A percentile compares a stretch with the other conserved stretches of the same genome.
Conservation (phyloP, 495 filamentous ascomycete genomes). For the Haplographium delicatum region DNA sequence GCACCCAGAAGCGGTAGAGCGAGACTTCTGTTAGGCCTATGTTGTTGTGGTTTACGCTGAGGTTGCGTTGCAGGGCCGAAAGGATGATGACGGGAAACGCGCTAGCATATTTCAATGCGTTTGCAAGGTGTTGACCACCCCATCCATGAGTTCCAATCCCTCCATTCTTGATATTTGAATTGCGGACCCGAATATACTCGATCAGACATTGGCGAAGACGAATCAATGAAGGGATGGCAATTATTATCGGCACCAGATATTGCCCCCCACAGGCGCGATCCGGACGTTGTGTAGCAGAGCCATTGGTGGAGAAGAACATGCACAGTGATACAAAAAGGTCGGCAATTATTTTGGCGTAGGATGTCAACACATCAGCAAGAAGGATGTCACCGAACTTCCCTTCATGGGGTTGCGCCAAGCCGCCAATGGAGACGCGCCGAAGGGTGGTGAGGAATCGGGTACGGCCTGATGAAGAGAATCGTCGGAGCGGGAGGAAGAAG, state of each 20-base stretch:
- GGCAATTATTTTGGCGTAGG: slow-evolving; percentile 84
- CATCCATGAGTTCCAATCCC: slow-evolving; percentile 41
- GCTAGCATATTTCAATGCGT: slow-evolving; percentile 85
- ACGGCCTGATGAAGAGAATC: slow-evolving; percentile 66
- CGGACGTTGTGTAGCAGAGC: slow-evolving; percentile 71
- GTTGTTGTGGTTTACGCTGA: slow-evolving; percentile 35
- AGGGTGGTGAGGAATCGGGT: slow-evolving; percentile 66
- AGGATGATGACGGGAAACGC: slow-evolving; percentile 90
- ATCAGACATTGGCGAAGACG: slow-evolving; percentile 89
- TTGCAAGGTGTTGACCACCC: slow-evolving; percentile 82
- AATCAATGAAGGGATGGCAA: slow-evolving; percentile 76
- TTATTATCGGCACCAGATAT: slow-evolving; percentile 70
- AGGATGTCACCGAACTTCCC: slow-evolving; percentile 92
- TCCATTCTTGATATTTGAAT: slow-evolving; percentile 34
- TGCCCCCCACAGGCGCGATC: slow-evolving; percentile 74
- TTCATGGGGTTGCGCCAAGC: slow-evolving; percentile 71
- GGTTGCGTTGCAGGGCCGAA: slow-evolving; percentile 65
- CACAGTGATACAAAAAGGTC: slow-evolving; percentile 85
- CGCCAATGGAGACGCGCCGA: slow-evolving; percentile 68
- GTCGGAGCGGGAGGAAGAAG: slow-evolving; percentile 68
- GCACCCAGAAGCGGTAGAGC: slow-evolving; percentile 50
- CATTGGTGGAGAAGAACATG: slow-evolving; percentile 70
- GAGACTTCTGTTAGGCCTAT: slow-evolving; percentile 34
- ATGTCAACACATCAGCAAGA: slow-evolving; percentile 90
- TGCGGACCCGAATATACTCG: slow-evolving; percentile 72